Evolutionary conservation across 192 early-diverging fungal genomes (phyloP).

Genomic region (Lobosporangium transversale): DNA sequence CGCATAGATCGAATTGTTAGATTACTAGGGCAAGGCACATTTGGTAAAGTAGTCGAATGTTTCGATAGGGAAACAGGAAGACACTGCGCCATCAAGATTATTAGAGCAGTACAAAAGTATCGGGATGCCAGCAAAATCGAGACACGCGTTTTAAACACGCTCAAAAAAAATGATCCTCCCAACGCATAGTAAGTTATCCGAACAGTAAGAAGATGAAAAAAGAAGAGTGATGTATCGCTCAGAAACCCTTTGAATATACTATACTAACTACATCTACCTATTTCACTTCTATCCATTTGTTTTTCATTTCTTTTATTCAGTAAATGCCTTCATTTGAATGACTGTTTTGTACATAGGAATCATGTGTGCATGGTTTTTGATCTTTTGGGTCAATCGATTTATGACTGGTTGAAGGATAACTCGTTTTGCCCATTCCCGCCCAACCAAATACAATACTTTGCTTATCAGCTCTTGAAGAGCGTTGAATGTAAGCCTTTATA

Average conservation of each 20-base stretch:
- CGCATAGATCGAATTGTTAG: constrained; percentile 80
- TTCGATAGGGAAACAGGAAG: constrained; percentile 68
- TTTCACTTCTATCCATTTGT: not conserved
- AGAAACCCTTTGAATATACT: not conserved
- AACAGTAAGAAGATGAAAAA: not conserved
- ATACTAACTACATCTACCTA: not conserved
- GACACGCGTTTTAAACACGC: constrained; percentile 81
- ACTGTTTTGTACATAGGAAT: constrained; percentile 88
- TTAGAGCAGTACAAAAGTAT: constrained; percentile 94
- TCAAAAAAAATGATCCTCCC: constrained; percentile 83
- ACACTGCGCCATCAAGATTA: constrained; percentile 91
- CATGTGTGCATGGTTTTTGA: constrained; percentile 99
- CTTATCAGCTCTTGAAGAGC: constrained; percentile 83
- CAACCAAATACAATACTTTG: constrained; percentile 86
- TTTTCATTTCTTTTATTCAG: constrained; percentile 43
- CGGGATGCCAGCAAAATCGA: constrained; percentile 92
- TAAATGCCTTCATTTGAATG: constrained; percentile 89
- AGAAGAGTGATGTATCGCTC: not conserved
- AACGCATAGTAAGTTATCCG: constrained; percentile 73
- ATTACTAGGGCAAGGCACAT: constrained; percentile 95
- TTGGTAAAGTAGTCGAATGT: constrained; percentile 95
- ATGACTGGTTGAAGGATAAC: constrained; percentile 96
- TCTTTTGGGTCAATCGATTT: constrained; percentile 84
- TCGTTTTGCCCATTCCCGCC: constrained; percentile 91
- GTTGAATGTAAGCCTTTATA: constrained; percentile 75